Evolutionary conservation across 345 rosid species (phyloP).

Genomic region (Sapria himalayana): DNA sequence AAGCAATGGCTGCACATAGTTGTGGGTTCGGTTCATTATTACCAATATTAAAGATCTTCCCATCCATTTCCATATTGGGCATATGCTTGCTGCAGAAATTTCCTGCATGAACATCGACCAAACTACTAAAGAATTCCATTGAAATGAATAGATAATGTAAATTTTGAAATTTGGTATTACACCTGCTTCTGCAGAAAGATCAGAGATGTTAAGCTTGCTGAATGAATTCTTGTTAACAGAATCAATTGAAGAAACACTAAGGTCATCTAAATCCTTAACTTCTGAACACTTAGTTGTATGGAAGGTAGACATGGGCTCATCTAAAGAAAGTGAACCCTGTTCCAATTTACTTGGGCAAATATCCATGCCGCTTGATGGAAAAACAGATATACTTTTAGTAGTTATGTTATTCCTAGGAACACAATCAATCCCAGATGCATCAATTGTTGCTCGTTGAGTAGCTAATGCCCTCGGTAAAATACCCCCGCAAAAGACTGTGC

Average conservation of each 20-base stretch:
- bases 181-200: constrained; percentile 26
- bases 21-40: constrained; percentile 42
- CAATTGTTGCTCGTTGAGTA: constrained; percentile 16
- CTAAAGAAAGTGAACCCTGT: constrained; percentile 37
- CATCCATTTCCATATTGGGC: constrained; percentile 27
- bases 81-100: constrained; percentile 39
- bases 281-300: constrained; percentile 79
- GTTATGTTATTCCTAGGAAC: constrained; percentile 13
- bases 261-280: constrained; percentile 51
- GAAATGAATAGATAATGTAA: background rate
- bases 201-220: constrained; percentile 57
- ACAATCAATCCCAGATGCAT: constrained; percentile 15
- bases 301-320: constrained; percentile 56
- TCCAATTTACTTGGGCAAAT: constrained; percentile 45
- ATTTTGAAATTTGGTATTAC: background rate
- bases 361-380: constrained; percentile 17
- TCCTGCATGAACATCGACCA: constrained; percentile 17
- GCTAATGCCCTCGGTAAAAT: constrained; percentile 12
- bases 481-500: constrained; percentile 11
- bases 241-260: constrained; percentile 23
- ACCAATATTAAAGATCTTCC: constrained; percentile 32
- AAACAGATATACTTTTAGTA: constrained; percentile 7
- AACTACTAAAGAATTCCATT: background rate
- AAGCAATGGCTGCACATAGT: constrained; percentile 51
- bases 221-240: constrained; percentile 53